These are phyloP conservation scores for Pyrenochaeta sp. DNA, from an alignment of 2,329 filamentous ascomycete genomes.

Conservation along the genomic window DNA sequence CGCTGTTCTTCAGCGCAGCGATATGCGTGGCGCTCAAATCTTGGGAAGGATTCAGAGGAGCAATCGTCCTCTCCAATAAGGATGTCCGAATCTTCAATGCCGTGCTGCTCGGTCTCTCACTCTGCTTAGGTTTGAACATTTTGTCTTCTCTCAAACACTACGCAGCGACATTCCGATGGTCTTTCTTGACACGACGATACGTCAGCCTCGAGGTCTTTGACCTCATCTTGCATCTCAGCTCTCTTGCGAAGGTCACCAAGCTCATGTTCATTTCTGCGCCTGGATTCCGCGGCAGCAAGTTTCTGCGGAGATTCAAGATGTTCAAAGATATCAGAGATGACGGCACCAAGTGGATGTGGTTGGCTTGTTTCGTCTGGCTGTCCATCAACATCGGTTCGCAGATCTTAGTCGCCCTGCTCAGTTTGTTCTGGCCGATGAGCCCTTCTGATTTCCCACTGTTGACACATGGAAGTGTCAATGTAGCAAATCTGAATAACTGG, in stretches of 20 bases:
- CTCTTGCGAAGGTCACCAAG: conserved; percentile 42
- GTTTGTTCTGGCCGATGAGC: conserved; percentile 45
- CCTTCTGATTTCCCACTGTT: conserved; percentile 36
- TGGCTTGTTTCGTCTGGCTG: conserved; percentile 42
- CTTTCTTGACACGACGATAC: conserved; percentile 40
- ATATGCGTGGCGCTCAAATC: conserved; percentile 37
- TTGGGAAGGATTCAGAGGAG: conserved; percentile 38
- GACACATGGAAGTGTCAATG: conserved; percentile 32
- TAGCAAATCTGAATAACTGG: conserved; percentile 38
- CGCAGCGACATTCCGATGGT: conserved; percentile 44
- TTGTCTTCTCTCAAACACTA: conserved; percentile 44
- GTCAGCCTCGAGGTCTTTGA: conserved; percentile 45
- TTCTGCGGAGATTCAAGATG: conserved; percentile 33
- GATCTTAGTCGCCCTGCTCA: conserved; percentile 41
- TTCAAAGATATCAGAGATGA: conserved; percentile 41
- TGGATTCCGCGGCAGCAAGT: conserved; percentile 31
- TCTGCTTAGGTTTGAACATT: conserved; percentile 45
- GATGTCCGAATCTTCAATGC: conserved; percentile 44
- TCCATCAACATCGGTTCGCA: conserved; percentile 44
- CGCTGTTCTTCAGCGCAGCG: conserved; percentile 37
- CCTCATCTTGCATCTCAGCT: conserved; percentile 40
- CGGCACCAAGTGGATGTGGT: conserved; percentile 42
- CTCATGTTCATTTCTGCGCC: conserved; percentile 45
- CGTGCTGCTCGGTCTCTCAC: conserved; percentile 41
- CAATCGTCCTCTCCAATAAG: conserved; percentile 32